These are phyloP conservation scores for Crucibulum laeve DNA, from an alignment of 768 basidiomycete species.

Conservation along the genomic window DNA sequence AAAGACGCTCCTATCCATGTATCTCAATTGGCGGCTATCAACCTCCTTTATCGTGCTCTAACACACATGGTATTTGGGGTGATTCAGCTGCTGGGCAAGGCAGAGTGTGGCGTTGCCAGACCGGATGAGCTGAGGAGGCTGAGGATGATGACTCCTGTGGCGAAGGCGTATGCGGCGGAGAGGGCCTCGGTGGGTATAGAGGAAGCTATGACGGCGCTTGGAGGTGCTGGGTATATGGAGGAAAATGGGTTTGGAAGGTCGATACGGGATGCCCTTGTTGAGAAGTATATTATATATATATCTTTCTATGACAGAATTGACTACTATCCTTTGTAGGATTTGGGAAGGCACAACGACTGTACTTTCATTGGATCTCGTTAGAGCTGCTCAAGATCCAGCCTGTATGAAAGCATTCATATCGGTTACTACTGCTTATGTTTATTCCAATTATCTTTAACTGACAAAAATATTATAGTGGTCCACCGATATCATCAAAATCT, in stretches of 20 bases:
- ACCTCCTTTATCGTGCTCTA: conserved; percentile 61
- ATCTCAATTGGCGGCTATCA: conserved; percentile 55
- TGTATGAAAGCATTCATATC: conserved; percentile 42
- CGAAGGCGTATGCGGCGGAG: conserved; percentile 69
- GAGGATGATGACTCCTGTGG: conserved; percentile 62
- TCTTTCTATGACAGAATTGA: not conserved
- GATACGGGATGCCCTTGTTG: conserved; percentile 68
- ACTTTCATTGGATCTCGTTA: conserved; percentile 60
- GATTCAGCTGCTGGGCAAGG: conserved; percentile 53
- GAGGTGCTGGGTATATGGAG: conserved; percentile 83
- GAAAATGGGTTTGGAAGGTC: conserved; percentile 69
- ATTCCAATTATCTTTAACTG: not conserved
- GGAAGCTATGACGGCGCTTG: conserved; percentile 69
- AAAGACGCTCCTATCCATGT: conserved; percentile 59
- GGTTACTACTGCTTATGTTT: conserved; percentile 29
- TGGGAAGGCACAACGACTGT: conserved; percentile 79
- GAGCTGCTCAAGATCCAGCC: conserved; percentile 43
- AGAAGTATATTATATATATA: conserved; percentile 39
- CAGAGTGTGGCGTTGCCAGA: conserved; percentile 50
- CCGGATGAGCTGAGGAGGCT: conserved; percentile 47
- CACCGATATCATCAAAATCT: conserved; percentile 32
- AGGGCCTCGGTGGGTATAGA: conserved; percentile 62
- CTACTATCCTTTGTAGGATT: conserved; percentile 37
- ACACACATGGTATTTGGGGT: conserved; percentile 60
- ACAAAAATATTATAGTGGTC: conserved; percentile 46